A percentile compares a stretch with the other conserved stretches of the same genome.
Evolutionary conservation across 345 rosid genomes (phyloP).

Genomic region (Schrenkiella parvula): DNA sequence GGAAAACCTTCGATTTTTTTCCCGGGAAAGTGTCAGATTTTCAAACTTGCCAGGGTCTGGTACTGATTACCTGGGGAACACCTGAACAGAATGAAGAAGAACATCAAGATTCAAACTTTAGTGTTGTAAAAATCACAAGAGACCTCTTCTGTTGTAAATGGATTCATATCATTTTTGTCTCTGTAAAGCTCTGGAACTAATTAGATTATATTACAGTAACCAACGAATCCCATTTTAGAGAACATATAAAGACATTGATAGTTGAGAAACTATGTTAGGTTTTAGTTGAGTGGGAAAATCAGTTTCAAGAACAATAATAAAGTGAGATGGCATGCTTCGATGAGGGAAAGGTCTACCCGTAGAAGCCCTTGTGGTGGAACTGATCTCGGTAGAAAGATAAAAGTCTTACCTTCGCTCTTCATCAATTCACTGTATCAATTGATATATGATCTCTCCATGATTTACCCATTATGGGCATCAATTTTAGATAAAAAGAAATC

Average conservation of each 20-base stretch:
- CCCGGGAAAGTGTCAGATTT: no score
- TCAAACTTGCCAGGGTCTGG: no score
- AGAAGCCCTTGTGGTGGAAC: constrained; percentile 49
- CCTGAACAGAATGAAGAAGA: not conserved
- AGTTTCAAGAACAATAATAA: constrained; percentile 38
- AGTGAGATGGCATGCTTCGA: constrained; percentile 32
- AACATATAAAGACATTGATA: no score
- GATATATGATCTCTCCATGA: not conserved
- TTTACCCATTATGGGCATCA: not conserved
- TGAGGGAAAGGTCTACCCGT: not conserved
- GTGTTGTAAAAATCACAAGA: not conserved
- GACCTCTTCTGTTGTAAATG: constrained; percentile 7
- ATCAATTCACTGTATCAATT: constrained; percentile 17
- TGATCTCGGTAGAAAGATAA: constrained; percentile 43
- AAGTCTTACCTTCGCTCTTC: not conserved
- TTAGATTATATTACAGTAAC: not conserved
- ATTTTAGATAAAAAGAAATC: not conserved
- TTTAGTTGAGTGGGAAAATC: constrained; percentile 37
- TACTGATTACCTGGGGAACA: not conserved
- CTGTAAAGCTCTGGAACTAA: not conserved
- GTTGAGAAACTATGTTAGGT: not conserved
- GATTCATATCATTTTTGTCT: not conserved
- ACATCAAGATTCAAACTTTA: not conserved
- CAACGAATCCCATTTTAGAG: not conserved
- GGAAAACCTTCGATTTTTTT: no score